A percentile compares a stretch with the other conserved stretches of the same genome.
Evolutionary conservation across 2,329 filamentous ascomycete genomes (phyloP).

Genomic region (Cordyceps farinosa): DNA sequence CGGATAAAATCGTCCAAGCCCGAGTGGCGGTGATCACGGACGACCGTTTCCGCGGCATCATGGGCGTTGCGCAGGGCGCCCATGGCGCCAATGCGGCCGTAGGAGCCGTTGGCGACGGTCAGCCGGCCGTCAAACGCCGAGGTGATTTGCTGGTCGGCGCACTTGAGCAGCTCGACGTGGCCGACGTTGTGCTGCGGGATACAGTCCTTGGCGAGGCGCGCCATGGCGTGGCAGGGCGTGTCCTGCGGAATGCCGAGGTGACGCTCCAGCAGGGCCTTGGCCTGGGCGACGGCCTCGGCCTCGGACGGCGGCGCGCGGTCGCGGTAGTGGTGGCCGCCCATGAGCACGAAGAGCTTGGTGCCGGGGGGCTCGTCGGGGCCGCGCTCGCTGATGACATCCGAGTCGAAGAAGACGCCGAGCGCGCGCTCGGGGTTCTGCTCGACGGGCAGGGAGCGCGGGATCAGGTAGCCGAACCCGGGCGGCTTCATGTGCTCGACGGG

Average conservation of each 20-base stretch:
- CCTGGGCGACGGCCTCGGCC: slow-evolving; percentile 65
- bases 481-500: slow-evolving; percentile 58
- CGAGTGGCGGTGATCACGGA: slow-evolving; percentile 25
- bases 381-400: slow-evolving; percentile 46
- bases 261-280: slow-evolving; percentile 63
- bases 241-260: slow-evolving; percentile 67
- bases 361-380: slow-evolving; percentile 57
- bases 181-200: slow-evolving; percentile 89
- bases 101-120: slow-evolving; percentile 58
- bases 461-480: slow-evolving; percentile 84
- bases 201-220: slow-evolving; percentile 61
- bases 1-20: slow-evolving; percentile 31
- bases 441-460: slow-evolving; percentile 68
- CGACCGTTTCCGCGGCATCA: slow-evolving; percentile 41
- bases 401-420: slow-evolving; percentile 91
- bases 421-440: slow-evolving; percentile 77
- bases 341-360: slow-evolving; percentile 89
- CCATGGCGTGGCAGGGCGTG: slow-evolving; percentile 57
- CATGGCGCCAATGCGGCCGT: slow-evolving; percentile 49
- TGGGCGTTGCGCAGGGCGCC: slow-evolving; percentile 48
- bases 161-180: slow-evolving; percentile 61
- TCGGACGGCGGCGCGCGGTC: slow-evolving; percentile 54
- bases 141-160: slow-evolving; percentile 52
- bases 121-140: slow-evolving; percentile 59
- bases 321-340: slow-evolving; percentile 86